phyloP scores from a whole-genome alignment of 2,329 filamentous ascomycete species.

The Hysterium pulicare region DNA sequence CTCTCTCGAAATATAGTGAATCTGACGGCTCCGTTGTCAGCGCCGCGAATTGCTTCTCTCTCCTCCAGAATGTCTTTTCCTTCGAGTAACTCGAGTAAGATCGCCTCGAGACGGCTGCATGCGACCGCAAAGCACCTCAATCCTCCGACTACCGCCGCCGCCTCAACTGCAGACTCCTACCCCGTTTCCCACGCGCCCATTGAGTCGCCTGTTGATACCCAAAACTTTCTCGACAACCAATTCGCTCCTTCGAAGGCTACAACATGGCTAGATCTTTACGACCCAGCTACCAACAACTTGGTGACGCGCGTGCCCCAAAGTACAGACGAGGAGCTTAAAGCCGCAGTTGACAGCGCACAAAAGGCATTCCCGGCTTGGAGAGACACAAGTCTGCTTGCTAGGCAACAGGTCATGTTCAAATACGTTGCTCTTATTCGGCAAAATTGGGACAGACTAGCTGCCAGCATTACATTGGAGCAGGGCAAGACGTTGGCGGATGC shows the following conservation, averaged over 20 bases:
- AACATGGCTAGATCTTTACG: conserved; percentile 74
- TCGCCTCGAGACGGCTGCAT: conserved; percentile 49
- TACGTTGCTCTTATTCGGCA: conserved; percentile 75
- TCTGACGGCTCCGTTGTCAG: conserved; percentile 36
- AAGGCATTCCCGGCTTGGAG: conserved; percentile 74
- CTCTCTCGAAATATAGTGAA: conserved; percentile 41
- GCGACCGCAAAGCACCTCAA: conserved; percentile 53
- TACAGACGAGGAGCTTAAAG: conserved; percentile 72
- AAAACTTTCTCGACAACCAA: conserved; percentile 79
- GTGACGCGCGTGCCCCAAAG: conserved; percentile 80
- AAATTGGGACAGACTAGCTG: conserved; percentile 80
- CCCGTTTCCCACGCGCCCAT: conserved; percentile 71
- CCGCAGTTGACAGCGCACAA: conserved; percentile 70
- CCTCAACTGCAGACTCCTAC: conserved; percentile 54
- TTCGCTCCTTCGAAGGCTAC: conserved; percentile 66
- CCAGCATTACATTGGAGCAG: conserved; percentile 83
- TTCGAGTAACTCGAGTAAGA: conserved; percentile 32
- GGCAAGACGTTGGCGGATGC: conserved; percentile 86
- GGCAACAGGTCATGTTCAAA: conserved; percentile 86
- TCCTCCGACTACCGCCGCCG: conserved; percentile 48
- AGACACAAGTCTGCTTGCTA: conserved; percentile 65
- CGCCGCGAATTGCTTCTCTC: conserved; percentile 33
- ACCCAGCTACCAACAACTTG: conserved; percentile 82
- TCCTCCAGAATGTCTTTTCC: conserved; percentile 39
- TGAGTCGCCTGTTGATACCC: conserved; percentile 64